A percentile compares a stretch with the other conserved stretches of the same genome.
Conservation (phyloP, 148 eudicot genomes). For the Heliosperma pusillum region DNA sequence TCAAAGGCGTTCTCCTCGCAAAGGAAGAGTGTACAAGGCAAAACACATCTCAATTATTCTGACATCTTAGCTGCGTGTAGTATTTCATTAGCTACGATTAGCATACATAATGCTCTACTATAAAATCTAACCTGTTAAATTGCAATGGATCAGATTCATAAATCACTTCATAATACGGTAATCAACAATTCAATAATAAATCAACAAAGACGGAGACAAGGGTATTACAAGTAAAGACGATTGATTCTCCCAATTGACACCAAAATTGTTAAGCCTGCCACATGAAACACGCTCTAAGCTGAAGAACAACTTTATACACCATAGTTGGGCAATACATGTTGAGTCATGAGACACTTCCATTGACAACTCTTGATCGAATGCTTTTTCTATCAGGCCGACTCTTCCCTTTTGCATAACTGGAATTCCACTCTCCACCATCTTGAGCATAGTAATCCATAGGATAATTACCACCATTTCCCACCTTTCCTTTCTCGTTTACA, state of each 20-base stretch:
- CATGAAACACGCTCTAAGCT: not conserved
- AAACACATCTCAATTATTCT: too few species aligned
- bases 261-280: constrained; percentile 19
- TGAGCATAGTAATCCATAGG: constrained; percentile 96
- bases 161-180: not conserved
- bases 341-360: constrained; percentile 28
- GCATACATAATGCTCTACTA: not conserved
- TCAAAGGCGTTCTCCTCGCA: too few species aligned
- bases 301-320: not conserved
- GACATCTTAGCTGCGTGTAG: too few species aligned
- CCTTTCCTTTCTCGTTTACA: constrained; percentile 27
- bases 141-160: constrained; percentile 1
- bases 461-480: constrained; percentile 48
- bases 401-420: constrained; percentile 62
- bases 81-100: too few species aligned
- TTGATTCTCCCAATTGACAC: not conserved
- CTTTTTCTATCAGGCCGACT: constrained; percentile 42
- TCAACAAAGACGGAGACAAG: constrained; percentile 8
- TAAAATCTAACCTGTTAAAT: not conserved
- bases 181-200: constrained; percentile 9
- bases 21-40: too few species aligned
- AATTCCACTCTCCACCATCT: constrained; percentile 96
- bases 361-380: constrained; percentile 28
- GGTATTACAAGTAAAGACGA: constrained; percentile 22
- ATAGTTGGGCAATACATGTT: not conserved